Evolutionary conservation across 2,329 filamentous ascomycete species (phyloP).

Genomic region (Penicillium sp.): DNA sequence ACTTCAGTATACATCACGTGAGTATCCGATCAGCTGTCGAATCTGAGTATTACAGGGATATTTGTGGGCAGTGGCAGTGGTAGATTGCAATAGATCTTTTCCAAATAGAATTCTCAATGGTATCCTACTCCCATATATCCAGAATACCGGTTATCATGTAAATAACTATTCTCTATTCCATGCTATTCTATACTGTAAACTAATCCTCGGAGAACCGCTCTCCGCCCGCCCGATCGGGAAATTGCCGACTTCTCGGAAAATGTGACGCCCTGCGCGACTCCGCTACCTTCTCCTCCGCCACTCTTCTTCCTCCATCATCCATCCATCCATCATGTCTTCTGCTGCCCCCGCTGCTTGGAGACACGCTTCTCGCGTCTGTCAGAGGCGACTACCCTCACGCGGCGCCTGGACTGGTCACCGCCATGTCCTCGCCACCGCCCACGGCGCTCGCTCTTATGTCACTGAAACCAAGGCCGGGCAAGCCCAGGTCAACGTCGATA

Average conservation of each 20-base stretch:
- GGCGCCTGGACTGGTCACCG: conserved; percentile 46
- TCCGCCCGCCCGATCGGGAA: conserved; percentile 19
- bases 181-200: no score
- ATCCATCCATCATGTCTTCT: conserved; percentile 64
- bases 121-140: no score
- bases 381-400: conserved; percentile 53
- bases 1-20: no score
- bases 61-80: no score
- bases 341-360: conserved; percentile 71
- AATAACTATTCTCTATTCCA: no score
- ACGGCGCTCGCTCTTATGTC: conserved; percentile 69
- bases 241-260: conserved; percentile 25
- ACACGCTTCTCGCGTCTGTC: conserved; percentile 69
- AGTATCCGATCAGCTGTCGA: no score
- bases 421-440: conserved; percentile 42
- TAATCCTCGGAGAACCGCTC: conserved; percentile 20
- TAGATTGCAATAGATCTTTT: no score
- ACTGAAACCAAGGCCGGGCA: conserved; percentile 72
- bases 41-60: no score
- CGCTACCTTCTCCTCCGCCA: conserved; percentile 23
- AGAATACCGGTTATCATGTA: no score
- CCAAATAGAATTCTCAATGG: no score
- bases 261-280: conserved; percentile 11
- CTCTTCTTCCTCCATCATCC: conserved; percentile 28
- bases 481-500: conserved; percentile 79